Conservation (phyloP, 169 alveolate species). For the Plasmodium inui region DNA sequence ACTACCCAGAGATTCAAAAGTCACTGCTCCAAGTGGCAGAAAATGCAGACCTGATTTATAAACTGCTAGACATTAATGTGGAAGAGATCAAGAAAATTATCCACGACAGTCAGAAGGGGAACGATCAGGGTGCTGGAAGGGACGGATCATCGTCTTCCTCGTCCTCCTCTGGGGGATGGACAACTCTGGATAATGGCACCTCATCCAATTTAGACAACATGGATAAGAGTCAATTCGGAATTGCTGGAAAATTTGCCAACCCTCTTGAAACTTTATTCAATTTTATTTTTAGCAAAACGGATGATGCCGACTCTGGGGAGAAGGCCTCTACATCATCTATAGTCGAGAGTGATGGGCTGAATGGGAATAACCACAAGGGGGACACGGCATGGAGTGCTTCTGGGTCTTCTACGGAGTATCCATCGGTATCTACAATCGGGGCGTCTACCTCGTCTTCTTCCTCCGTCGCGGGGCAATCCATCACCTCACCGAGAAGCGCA, state of each 20-base stretch:
- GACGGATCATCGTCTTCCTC: background rate
- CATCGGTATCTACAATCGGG: background rate
- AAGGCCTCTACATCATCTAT: background rate
- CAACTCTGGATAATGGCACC: background rate
- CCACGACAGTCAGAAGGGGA: background rate
- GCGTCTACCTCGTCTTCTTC: background rate
- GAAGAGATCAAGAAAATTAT: constrained; percentile 2
- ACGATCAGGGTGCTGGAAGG: background rate
- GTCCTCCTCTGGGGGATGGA: background rate
- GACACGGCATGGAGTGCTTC: background rate
- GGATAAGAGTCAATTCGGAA: background rate
- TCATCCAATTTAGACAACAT: background rate
- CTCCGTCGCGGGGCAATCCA: background rate
- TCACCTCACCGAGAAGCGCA: background rate
- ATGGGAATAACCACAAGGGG: background rate
- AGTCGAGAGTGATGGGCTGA: background rate
- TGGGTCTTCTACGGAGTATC: background rate
- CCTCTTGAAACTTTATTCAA: constrained; percentile 12
- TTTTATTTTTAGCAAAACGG: constrained; percentile 23
- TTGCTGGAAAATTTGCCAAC: background rate
- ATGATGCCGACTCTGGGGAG: constrained; percentile 8
- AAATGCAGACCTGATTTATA: constrained; percentile 25
- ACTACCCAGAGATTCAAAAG: constrained; percentile 62
- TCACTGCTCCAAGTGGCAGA: constrained; percentile 3
- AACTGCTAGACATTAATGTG: constrained; percentile 26